Evolutionary conservation across 352 stramenopile genomes (phyloP), one percentile per base, ranked within the genome.

Genomic region (Phytophthora hibernalis): DNA sequence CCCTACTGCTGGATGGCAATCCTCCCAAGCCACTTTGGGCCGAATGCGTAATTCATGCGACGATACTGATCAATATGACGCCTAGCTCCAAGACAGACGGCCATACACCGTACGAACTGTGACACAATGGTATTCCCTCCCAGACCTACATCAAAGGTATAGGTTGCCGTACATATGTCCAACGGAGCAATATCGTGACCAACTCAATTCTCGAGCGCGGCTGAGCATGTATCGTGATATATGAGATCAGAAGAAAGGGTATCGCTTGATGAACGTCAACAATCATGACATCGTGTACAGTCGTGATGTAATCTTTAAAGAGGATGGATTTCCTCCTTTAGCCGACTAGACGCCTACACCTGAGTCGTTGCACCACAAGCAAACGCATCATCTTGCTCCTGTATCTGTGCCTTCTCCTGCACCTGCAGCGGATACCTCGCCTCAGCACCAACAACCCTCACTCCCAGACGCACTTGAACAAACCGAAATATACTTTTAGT

Each of bases 21-120:
- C 40, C 53, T n/a, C 40, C 54, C 11, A 53, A 61, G 21, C 20
- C 44, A 37, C 38, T 57, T 3, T 61, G 59, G 59, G 43, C 59
- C 12, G 24, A 60, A 5, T 61, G 47, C 28, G 8, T 31, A 5
- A 51, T 0, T n/a, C 28, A 64, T 43, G 37, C 65, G 12, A 65
- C 43, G 3, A 69, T 65, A 33, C 8, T 63, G 18, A 65, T 62
- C 3, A 54, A 61, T 21, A 53, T 52, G 40, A 61, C 42, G 4
- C 54, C 54, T 9, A 53, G 54, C 16, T 20, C 21, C 8, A 61
- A 44, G 20, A 61, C 54, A 11, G 18, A 45, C 13, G 28, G 7
- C 16, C 54, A n/a, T 0, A 61, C 40, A 21, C 54, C 40, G 18
- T 61, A 61, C 8, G 42, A 61, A 8, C 54, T 61, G 0, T 61